Evolutionary conservation across 305 asterid species (phyloP).

Genomic region (Ruellia speciosa): DNA sequence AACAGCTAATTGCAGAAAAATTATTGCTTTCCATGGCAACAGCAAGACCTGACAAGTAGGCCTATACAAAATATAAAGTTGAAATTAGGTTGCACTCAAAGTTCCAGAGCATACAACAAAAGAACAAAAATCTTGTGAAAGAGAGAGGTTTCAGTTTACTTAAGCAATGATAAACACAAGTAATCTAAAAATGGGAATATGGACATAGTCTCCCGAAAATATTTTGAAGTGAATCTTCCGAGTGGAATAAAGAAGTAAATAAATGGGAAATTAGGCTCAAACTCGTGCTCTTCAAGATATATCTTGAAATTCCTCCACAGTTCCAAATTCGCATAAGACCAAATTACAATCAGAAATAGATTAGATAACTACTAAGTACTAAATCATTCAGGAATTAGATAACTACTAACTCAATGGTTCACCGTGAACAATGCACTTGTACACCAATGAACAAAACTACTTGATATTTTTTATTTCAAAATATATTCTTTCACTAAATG

Average conservation of each 20-base stretch:
- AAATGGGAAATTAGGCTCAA: conserved; percentile 2
- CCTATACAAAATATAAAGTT: conserved; percentile 20
- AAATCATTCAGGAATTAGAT: too few species aligned
- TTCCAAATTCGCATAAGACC: conserved; percentile 6
- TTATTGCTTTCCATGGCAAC: conserved; percentile 27
- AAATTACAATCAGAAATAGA: neutral
- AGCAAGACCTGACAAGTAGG: conserved; percentile 19
- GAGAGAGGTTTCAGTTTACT: neutral
- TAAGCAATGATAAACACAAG: too few species aligned
- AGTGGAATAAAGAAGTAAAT: conserved; percentile 4
- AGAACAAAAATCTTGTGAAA: conserved; percentile 2
- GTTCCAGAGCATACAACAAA: conserved; percentile 8
- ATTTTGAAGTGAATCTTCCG: conserved; percentile 3
- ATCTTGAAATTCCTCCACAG: neutral
- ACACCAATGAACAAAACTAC: too few species aligned
- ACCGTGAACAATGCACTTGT: too few species aligned
- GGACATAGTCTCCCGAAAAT: neutral
- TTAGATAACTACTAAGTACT: neutral
- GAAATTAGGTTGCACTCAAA: conserved; percentile 14
- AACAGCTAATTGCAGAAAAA: conserved; percentile 12
- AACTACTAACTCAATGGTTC: too few species aligned
- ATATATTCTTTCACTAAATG: too few species aligned
- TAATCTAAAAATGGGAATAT: conserved; percentile 3
- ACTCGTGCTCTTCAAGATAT: neutral
- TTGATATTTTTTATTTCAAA: too few species aligned